Evolutionary conservation across 257 asterid species (phyloP).

Genomic region (Ligustrum vulgare): DNA sequence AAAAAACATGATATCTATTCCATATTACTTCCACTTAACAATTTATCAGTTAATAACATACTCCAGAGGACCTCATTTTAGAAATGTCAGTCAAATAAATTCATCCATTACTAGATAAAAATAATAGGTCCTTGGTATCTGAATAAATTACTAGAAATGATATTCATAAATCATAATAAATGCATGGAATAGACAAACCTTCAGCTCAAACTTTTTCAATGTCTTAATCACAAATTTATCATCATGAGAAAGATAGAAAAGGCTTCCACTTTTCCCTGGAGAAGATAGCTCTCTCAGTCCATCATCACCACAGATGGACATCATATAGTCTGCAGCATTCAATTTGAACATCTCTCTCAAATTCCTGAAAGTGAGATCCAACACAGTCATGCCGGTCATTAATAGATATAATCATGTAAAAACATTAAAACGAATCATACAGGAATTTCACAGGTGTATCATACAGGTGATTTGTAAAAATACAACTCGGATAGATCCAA

Average conservation of each 20-base stretch:
- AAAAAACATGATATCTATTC: neutral
- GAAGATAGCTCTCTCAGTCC: conserved; percentile 86
- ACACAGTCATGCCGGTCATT: conserved; percentile 17
- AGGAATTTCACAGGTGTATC: neutral
- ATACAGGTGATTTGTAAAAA: neutral
- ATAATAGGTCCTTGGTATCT: neutral
- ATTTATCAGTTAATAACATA: neutral
- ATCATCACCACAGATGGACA: conserved; percentile 95
- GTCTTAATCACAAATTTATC: conserved; percentile 94
- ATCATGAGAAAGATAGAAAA: conserved; percentile 83
- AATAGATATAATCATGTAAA: neutral
- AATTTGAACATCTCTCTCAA: conserved; percentile 90
- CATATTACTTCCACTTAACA: neutral
- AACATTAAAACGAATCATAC: neutral
- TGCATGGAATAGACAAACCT: conserved; percentile 48
- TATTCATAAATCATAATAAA: neutral
- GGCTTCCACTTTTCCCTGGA: conserved; percentile 98
- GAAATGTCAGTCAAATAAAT: neutral
- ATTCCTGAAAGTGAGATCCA: conserved; percentile 65
- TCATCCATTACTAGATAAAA: neutral
- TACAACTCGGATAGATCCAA: neutral
- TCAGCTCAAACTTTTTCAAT: conserved; percentile 70
- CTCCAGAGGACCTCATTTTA: neutral
- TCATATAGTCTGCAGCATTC: conserved; percentile 95
- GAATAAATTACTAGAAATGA: neutral